These are phyloP conservation scores for Schwanniomyces sp. DNA, from an alignment of 805 yeast genomes.

Conservation along the genomic window DNA sequence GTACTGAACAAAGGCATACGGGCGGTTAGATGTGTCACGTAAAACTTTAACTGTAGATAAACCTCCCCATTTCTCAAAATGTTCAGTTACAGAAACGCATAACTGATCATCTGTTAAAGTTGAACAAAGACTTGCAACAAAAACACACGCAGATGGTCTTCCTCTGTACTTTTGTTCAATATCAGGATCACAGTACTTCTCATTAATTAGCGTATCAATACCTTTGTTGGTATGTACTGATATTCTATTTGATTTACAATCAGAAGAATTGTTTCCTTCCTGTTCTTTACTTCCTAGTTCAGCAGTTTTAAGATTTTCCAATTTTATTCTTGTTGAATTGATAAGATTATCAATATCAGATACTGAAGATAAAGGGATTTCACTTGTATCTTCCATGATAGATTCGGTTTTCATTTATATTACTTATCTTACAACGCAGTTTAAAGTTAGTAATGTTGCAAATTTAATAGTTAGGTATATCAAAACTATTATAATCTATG, in stretches of 20 bases:
- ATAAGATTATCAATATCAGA: neutral
- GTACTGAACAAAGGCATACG: slow-evolving; percentile 92
- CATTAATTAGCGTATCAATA: neutral
- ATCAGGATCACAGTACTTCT: neutral
- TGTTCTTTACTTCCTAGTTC: neutral
- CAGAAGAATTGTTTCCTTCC: neutral
- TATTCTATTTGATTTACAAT: neutral
- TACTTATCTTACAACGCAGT: neutral
- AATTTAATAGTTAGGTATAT: neutral
- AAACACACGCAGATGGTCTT: slow-evolving; percentile 82
- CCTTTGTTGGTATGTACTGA: neutral
- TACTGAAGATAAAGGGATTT: neutral
- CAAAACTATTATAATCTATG: too few relatives aligned
- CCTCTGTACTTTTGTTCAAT: slow-evolving; percentile 31
- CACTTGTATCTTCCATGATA: neutral
- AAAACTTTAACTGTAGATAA: slow-evolving; percentile 76
- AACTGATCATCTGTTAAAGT: slow-evolving; percentile 67
- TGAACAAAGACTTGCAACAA: slow-evolving; percentile 80
- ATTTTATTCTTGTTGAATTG: neutral
- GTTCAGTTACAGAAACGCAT: slow-evolving; percentile 64
- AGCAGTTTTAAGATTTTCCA: neutral
- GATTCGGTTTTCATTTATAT: neutral
- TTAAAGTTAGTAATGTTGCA: neutral
- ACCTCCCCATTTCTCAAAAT: slow-evolving; percentile 70
- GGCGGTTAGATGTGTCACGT: slow-evolving; percentile 76